Base-by-base conservation (phyloP, 1,139 yeast species). In the Ogataea hybrid region DNA sequence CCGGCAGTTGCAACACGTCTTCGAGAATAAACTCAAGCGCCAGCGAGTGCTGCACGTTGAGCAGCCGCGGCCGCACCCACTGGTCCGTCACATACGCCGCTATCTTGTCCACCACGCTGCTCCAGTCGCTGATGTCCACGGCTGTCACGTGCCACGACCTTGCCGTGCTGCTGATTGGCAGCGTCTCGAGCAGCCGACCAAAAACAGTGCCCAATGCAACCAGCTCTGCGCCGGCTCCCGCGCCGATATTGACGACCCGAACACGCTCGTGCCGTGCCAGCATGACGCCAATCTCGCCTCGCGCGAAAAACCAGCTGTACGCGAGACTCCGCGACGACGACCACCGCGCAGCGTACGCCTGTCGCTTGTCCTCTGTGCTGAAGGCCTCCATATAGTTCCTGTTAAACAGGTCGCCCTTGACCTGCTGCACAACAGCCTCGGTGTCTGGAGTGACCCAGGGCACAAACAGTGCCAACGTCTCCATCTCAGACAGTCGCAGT, bases 151-250 rank as follows among this genome's bases (percentile, higher is more conserved):
- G 25, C 49, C 50, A 44, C 12, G 28, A 32, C n/a, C 41, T 37
- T 10, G 18, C 14, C 16, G 25, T 46, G 59, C 42, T 76, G 62
- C 37, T 14, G 5, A 51, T 21, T 2, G 43, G 21, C 15, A 44
- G 45, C 12, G 28, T 12, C 15, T 49, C 50, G 25, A 51, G 31
- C 9, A 46, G 20, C 32, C 47, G 42, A 15, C 80, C 65, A 52
- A 77, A 81, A 0, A 83, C 69, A 14, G 89, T 73, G 0, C 79
- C 79, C 32, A 86, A 57, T 0, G 86, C 95, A 14, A 81, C 81
- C 17, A 87, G 64, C 58, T 88, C 96, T 1, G 90, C 86, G 2
- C 90, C 85, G 0, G 96, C 96, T 17, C 96, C 96, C 15, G 95
- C 96, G 11, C 96, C 96, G 32, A 88, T 71, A 53, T 84, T 77